Evolutionary conservation across 208 protist species (phyloP).

Genomic region (Trypanosoma lewisi): DNA sequence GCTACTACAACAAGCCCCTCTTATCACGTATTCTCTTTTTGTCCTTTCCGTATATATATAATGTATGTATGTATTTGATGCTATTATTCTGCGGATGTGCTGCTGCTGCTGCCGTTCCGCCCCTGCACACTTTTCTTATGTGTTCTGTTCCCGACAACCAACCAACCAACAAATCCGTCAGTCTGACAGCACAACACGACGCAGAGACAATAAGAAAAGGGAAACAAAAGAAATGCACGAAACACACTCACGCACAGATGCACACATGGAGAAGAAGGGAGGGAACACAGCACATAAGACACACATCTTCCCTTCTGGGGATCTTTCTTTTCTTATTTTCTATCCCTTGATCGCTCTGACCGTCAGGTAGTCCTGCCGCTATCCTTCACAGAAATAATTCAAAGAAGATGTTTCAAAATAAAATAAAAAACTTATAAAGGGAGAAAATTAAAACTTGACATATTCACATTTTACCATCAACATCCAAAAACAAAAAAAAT

Average conservation of each 20-base stretch:
- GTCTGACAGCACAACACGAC: conserved; percentile 11
- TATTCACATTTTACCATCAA: background rate
- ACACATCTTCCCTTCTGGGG: background rate
- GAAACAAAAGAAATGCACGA: conserved; percentile 6
- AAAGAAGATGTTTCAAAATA: background rate
- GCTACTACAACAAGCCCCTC: no score
- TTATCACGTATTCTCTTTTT: background rate
- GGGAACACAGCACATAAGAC: background rate
- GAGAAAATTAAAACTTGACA: background rate
- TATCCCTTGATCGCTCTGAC: background rate
- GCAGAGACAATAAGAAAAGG: conserved; percentile 1
- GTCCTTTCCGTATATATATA: background rate
- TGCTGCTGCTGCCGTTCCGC: background rate
- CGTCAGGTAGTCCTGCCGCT: background rate
- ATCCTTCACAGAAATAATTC: background rate
- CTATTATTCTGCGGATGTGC: background rate
- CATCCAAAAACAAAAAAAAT: conserved; percentile 1
- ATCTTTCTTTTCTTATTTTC: background rate
- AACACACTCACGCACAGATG: background rate
- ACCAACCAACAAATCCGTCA: conserved; percentile 13
- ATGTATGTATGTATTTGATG: background rate
- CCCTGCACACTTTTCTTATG: background rate
- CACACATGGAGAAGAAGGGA: background rate
- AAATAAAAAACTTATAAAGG: background rate
- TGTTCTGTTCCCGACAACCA: background rate